A percentile compares a stretch with the other conserved stretches of the same genome.
These are phyloP conservation scores for Chenopodium suecicum DNA, from an alignment of 148 eudicot genomes.

Conservation along the genomic window DNA sequence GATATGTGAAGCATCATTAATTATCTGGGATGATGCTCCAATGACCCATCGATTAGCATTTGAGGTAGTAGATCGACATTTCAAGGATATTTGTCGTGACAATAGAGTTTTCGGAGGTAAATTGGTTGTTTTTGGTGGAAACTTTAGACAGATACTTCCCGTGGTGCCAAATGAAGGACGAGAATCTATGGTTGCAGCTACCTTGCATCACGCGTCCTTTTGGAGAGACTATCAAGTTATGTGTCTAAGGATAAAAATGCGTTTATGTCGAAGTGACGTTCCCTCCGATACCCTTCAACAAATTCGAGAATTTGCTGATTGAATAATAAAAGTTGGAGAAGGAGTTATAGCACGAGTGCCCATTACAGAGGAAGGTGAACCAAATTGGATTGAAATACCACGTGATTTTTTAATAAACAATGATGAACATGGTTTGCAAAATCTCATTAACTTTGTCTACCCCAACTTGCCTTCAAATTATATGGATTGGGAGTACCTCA, in stretches of 20 bases:
- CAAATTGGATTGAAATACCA: slow-evolving; percentile 1
- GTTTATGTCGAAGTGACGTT: not conserved
- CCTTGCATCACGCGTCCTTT: not conserved
- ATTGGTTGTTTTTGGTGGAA: not conserved
- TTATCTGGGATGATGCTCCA: slow-evolving; percentile 17
- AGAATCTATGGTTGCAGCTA: not conserved
- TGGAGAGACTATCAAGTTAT: not conserved
- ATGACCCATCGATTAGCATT: not conserved
- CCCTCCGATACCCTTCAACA: not conserved
- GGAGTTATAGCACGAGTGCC: not conserved
- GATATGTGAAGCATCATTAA: not conserved
- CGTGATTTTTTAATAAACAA: not conserved
- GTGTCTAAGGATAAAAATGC: not conserved
- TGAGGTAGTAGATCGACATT: not conserved
- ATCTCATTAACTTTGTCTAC: not conserved
- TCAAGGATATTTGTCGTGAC: not conserved
- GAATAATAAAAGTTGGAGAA: not conserved
- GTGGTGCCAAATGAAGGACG: not conserved
- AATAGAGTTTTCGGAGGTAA: slow-evolving; percentile 1
- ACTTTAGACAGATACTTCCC: slow-evolving; percentile 2
- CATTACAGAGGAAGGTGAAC: not conserved
- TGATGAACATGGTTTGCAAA: not conserved
- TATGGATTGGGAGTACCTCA: no score
- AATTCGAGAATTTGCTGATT: not conserved
- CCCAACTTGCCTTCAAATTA: not conserved